A percentile compares a stretch with the other conserved stretches of the same genome.
phyloP scores from a whole-genome alignment of 257 asterid species.

The Capsicum rhomboideum region DNA sequence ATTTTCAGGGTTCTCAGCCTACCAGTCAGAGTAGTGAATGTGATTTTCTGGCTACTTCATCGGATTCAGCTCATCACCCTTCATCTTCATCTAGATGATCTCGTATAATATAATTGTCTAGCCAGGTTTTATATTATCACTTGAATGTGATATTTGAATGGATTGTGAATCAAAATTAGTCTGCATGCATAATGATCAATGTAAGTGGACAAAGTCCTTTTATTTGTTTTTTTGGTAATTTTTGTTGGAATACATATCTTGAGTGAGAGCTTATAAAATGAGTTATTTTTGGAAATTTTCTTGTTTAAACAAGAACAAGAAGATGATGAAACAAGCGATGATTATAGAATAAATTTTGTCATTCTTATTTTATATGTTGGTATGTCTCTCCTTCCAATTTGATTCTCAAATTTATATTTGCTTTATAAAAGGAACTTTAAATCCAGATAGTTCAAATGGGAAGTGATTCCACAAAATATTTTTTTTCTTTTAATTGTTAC shows the following conservation, averaged over 20 bases:
- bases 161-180: not conserved
- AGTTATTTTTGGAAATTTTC: not conserved
- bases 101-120: too few species aligned
- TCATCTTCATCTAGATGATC: slow-evolving; percentile 18
- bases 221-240: not conserved
- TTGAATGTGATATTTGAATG: not conserved
- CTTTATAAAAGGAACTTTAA: too few species aligned
- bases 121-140: not conserved
- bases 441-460: too few species aligned
- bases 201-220: not conserved
- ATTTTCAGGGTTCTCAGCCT: not conserved
- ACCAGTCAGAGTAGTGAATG: not conserved
- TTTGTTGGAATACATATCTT: not conserved
- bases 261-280: not conserved
- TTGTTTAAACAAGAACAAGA: not conserved
- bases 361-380: not conserved
- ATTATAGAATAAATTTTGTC: not conserved
- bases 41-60: not conserved
- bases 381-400: too few species aligned
- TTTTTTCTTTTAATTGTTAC: too few species aligned
- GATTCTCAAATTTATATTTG: too few species aligned
- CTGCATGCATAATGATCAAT: not conserved
- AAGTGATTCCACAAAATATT: too few species aligned
- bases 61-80: slow-evolving; percentile 5
- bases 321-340: not conserved